These are phyloP conservation scores for Apiospora sp. DNA, from an alignment of 2,329 filamentous ascomycete species.

Conservation along the genomic window DNA sequence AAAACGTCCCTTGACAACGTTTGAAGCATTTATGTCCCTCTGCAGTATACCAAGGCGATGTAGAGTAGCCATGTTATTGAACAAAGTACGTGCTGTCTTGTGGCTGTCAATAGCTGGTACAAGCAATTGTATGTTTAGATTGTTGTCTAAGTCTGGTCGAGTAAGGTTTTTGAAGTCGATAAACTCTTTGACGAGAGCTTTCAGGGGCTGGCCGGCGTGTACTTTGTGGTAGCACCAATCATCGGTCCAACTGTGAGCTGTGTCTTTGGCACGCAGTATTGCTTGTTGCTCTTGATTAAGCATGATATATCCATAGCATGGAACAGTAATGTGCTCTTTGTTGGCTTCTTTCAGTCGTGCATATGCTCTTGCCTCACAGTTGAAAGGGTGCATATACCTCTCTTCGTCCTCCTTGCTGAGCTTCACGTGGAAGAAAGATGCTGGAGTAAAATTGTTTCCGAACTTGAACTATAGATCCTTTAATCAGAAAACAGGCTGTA, in stretches of 20 bases:
- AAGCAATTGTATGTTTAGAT: background rate
- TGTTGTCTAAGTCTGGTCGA: background rate
- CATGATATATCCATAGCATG: constrained; percentile 22
- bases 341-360: constrained; percentile 22
- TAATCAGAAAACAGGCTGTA: too few species aligned
- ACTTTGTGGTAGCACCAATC: constrained; percentile 24
- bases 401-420: constrained; percentile 18
- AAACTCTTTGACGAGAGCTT: constrained; percentile 24
- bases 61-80: background rate
- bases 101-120: background rate
- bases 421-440: background rate
- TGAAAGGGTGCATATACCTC: constrained; percentile 24
- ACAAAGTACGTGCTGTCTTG: background rate
- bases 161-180: background rate
- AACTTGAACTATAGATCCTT: constrained; percentile 28
- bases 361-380: constrained; percentile 25
- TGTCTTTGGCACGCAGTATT: constrained; percentile 17
- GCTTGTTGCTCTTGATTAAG: background rate
- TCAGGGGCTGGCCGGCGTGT: background rate
- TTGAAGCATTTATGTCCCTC: constrained; percentile 15
- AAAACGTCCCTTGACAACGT: constrained; percentile 21
- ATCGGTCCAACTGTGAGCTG: background rate
- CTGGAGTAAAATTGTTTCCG: background rate
- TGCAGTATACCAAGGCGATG: constrained; percentile 7
- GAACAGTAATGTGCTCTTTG: constrained; percentile 20